Evolutionary conservation across 2,329 filamentous ascomycete species (phyloP).

Genomic region (Phialophora chinensis): DNA sequence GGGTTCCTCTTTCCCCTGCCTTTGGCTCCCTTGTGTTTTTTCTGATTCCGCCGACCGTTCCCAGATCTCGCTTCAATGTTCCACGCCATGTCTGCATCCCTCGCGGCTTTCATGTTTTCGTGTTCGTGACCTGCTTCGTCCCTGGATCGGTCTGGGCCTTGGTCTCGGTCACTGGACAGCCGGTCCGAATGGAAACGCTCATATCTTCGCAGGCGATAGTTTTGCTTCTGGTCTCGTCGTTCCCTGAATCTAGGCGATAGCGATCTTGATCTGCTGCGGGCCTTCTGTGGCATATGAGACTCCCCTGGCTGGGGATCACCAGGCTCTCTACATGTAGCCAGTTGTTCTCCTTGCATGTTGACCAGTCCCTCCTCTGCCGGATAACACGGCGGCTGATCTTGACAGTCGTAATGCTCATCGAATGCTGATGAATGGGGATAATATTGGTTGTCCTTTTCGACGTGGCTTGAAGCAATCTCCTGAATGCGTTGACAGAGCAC

Average conservation of each 20-base stretch:
- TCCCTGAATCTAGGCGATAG: background rate
- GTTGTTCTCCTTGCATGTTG: constrained; percentile 12
- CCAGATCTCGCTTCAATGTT: background rate
- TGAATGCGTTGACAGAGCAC: constrained; percentile 9
- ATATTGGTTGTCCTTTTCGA: background rate
- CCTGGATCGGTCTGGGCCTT: background rate
- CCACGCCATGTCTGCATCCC: background rate
- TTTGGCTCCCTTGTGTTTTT: background rate
- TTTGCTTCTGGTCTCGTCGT: background rate
- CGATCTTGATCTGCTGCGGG: background rate
- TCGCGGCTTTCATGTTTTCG: background rate
- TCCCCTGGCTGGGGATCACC: background rate
- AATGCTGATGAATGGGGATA: background rate
- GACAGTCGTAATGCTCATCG: background rate
- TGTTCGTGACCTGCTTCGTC: background rate
- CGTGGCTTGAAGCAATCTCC: background rate
- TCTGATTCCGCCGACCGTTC: background rate
- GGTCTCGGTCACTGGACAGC: background rate
- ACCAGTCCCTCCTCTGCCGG: background rate
- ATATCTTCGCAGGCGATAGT: constrained; percentile 9
- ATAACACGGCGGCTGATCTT: background rate
- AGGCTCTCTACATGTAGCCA: background rate
- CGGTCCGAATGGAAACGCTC: background rate
- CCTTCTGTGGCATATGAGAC: background rate
- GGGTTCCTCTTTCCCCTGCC: constrained; percentile 12